Percentiles rank a stretch among this genome's conserved stretches.
phyloP scores from a whole-genome alignment of 2,329 filamentous ascomycete genomes.

The Alternaria gaisen region DNA sequence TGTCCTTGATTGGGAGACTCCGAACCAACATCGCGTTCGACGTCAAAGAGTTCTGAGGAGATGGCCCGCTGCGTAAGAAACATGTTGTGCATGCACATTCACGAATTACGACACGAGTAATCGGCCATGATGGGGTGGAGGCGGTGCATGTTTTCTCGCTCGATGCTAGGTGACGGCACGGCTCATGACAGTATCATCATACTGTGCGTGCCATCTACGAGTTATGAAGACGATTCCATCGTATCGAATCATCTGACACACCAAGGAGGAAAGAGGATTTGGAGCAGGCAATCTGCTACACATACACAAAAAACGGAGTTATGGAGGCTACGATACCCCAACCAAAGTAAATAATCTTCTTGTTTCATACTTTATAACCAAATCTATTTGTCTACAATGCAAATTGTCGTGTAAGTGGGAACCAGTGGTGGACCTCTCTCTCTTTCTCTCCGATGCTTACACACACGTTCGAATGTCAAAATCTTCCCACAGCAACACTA shows the following conservation, averaged over 20 bases:
- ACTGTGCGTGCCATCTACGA: background rate
- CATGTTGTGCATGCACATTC: background rate
- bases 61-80: background rate
- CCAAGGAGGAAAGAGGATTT: background rate
- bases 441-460: no score
- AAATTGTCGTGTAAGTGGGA: background rate
- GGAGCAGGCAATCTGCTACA: background rate
- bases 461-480: no score
- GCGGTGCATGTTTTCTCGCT: no score
- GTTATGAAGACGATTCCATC: background rate
- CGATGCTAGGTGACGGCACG: no score
- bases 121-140: no score
- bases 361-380: background rate
- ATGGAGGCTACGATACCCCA: conserved; percentile 3
- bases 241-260: background rate
- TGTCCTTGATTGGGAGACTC: no score
- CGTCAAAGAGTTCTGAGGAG: no score
- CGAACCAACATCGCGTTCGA: no score
- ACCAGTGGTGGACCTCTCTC: no score
- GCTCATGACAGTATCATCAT: no score
- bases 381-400: background rate
- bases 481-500: no score
- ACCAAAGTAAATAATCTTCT: background rate
- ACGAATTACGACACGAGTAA: no score
- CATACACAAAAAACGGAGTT: background rate